Conservation (phyloP, 2,329 filamentous ascomycete genomes). For the Orbilia javanica region DNA sequence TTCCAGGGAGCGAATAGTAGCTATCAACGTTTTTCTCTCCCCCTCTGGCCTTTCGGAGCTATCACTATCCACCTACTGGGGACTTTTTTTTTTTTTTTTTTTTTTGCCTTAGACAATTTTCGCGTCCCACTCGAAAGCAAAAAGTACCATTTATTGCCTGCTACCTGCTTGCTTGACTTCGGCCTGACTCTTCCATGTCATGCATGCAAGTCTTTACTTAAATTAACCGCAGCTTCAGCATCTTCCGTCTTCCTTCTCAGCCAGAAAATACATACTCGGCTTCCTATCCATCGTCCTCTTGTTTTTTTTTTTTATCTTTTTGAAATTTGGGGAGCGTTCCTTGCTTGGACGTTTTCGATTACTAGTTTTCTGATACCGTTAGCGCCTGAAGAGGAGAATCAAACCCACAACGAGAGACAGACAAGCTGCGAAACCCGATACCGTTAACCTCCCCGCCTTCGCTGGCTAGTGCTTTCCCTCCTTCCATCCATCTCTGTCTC, state of each 20-base stretch:
- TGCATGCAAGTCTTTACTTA: slow-evolving; percentile 19
- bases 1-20: slow-evolving; percentile 45
- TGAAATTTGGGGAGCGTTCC: neutral
- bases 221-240: slow-evolving; percentile 13
- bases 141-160: slow-evolving; percentile 5
- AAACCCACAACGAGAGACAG: slow-evolving; percentile 42
- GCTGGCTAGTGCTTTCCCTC: slow-evolving; percentile 9
- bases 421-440: slow-evolving; percentile 37
- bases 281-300: neutral
- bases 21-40: slow-evolving; percentile 33
- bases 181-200: slow-evolving; percentile 16
- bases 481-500: neutral
- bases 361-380: slow-evolving; percentile 35
- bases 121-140: slow-evolving; percentile 16
- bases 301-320: neutral
- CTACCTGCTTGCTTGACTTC: slow-evolving; percentile 16
- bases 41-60: neutral
- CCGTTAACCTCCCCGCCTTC: slow-evolving; percentile 32
- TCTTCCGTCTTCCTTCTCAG: neutral
- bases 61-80: slow-evolving; percentile 4
- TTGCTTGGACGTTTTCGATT: slow-evolving; percentile 10
- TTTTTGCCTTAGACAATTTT: slow-evolving; percentile 50
- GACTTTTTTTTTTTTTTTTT: slow-evolving; percentile 16
- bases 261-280: neutral
- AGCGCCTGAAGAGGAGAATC: slow-evolving; percentile 44